phyloP scores from a whole-genome alignment of 139 green algal genomes.

The Closterium sp. region DNA sequence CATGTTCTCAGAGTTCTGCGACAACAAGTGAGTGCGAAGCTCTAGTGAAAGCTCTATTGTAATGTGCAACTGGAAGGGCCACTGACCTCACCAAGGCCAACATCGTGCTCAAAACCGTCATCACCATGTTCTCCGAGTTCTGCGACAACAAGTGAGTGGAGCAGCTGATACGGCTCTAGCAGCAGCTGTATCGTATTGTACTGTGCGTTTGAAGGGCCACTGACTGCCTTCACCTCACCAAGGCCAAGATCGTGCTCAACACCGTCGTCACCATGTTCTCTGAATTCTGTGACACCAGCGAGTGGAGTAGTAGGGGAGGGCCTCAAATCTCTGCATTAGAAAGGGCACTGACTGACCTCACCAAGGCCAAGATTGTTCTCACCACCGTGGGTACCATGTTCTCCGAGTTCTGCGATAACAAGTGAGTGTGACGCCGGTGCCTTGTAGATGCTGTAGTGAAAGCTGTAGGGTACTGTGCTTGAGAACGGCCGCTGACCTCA shows the following conservation, averaged over 20 bases:
- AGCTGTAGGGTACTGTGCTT: not conserved
- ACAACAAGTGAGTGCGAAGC: slow-evolving; percentile 55
- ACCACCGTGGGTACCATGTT: slow-evolving; percentile 90
- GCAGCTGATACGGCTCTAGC: no score
- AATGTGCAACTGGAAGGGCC: not conserved
- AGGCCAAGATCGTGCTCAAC: not conserved
- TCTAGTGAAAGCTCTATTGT: no score
- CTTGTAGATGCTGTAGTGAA: no score
- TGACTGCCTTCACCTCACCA: not conserved
- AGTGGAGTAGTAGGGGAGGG: no score
- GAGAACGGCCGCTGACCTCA: not conserved
- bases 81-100: not conserved
- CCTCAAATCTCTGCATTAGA: no score
- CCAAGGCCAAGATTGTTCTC: slow-evolving; percentile 90
- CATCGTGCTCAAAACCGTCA: slow-evolving; percentile 4
- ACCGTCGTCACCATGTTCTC: slow-evolving; percentile 82
- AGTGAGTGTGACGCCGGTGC: no score
- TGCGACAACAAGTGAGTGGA: slow-evolving; percentile 65
- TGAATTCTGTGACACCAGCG: no score
- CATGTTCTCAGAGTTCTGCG: slow-evolving; percentile 96
- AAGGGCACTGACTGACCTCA: slow-evolving; percentile 96
- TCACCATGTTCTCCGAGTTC: slow-evolving; percentile 95
- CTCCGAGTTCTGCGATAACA: slow-evolving; percentile 79
- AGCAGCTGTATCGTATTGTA: no score
- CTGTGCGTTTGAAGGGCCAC: not conserved